phyloP scores from a whole-genome alignment of 352 stramenopile species.

The Globisporangium polare region DNA sequence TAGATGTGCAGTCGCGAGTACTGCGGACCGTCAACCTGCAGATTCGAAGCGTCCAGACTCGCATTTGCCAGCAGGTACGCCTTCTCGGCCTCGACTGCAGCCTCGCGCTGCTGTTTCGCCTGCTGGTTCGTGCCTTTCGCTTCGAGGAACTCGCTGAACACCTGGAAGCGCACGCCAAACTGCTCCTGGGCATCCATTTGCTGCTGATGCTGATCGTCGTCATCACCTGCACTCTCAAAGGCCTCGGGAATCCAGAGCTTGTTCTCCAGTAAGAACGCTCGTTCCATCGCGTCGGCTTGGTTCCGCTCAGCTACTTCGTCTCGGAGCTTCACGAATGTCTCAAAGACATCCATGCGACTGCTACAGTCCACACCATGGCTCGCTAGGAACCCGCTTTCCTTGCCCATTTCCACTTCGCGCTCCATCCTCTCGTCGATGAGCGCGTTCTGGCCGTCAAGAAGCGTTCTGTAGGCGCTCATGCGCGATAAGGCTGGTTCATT shows the following conservation, averaged over 20 bases:
- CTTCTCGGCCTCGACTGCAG: conserved; percentile 4
- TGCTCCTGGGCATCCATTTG: conserved; percentile 15
- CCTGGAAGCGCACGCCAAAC: conserved; percentile 14
- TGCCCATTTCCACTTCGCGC: conserved; percentile 31
- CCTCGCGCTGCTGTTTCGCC: background rate
- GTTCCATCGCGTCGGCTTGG: conserved; percentile 11
- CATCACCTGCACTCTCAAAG: background rate
- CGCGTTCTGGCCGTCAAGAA: conserved; percentile 38
- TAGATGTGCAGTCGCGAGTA: conserved; percentile 16
- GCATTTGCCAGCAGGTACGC: conserved; percentile 3
- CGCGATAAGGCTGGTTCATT: conserved; percentile 17
- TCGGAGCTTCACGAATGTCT: conserved; percentile 21
- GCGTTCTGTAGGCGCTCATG: conserved; percentile 33
- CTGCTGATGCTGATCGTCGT: too few species aligned
- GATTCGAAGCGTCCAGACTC: background rate
- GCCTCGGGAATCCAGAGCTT: background rate
- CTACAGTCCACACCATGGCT: conserved; percentile 21
- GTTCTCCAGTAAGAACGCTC: conserved; percentile 12
- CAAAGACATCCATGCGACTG: conserved; percentile 19
- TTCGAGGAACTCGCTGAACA: conserved; percentile 12
- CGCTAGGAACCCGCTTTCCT: conserved; percentile 30
- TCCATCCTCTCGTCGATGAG: conserved; percentile 64
- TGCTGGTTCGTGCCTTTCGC: conserved; percentile 2
- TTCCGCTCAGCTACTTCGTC: conserved; percentile 5
- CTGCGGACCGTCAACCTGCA: conserved; percentile 2